Base-by-base conservation (phyloP, 352 stramenopile species). In the Phytophthora kernoviae region DNA sequence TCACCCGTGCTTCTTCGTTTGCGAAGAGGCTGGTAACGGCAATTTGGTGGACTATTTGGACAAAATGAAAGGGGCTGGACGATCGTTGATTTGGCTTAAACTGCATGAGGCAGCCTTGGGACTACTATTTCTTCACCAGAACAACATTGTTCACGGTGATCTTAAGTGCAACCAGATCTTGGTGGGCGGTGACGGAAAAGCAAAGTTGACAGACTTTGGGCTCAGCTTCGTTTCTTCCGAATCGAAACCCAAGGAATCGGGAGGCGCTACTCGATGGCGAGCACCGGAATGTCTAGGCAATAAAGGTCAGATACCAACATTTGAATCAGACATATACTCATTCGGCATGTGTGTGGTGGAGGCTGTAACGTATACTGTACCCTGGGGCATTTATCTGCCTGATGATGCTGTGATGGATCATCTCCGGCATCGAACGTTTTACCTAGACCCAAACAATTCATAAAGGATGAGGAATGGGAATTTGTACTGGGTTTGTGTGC, bases 151-250 rank as follows among this genome's bases (percentile, higher is more conserved):
- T 30, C 72, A 83, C 4, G 58, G 66, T 1, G 43, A 77, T 14
- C 50, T 79, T 49, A 98, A 98, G 67, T 96, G 91, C 26, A 70
- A 68, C 14, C 65, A 83, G 14, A 52, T 87, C 15, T 65, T 83
- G 11, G 48, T 86, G 12, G 54, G 46, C 12, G 30, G 18, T 4
- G 43, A 73, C 14, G 48, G 70, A 8, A 20, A 58, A 6, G 62
- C 65, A 1, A 75, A 57, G n/a, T 36, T 83, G 4, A 56, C 66
- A 2, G 73, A 74, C 40, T 80, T 79, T 48, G 63, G 52, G 5
- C 39, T 78, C 1, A 62, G 44, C 27, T 51, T 37, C 18, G 21
- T 63, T 15, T 46, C 18, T 2, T 43, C 46, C 10, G 46, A 26
- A 18, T 60, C 45, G 14, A 62, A 22, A 18, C 43, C 26, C 11